phyloP scores from a whole-genome alignment of 345 rosid species.

The Syzygium aqueum region DNA sequence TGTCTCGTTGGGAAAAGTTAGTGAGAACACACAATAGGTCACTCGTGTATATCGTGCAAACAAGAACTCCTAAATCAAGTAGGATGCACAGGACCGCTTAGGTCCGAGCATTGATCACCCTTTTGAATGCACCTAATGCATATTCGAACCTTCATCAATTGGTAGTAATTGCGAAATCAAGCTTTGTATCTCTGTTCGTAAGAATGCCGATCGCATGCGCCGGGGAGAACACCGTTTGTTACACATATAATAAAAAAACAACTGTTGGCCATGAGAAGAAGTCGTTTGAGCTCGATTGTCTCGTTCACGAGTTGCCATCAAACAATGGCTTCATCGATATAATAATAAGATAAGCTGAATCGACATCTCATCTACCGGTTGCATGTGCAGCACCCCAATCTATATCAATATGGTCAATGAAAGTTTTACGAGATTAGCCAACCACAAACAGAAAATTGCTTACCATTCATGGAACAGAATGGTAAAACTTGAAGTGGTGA shows the following conservation, averaged over 20 bases:
- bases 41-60: no score
- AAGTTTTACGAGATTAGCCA: neutral
- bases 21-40: neutral
- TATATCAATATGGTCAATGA: neutral
- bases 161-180: neutral
- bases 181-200: neutral
- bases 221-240: neutral
- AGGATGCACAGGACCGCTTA: neutral
- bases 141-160: neutral
- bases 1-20: neutral
- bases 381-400: conserved; percentile 12
- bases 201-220: neutral
- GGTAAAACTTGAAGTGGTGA: neutral
- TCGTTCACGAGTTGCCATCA: neutral
- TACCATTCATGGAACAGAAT: neutral
- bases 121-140: neutral
- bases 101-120: neutral
- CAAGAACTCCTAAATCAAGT: neutral
- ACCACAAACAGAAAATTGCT: neutral
- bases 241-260: neutral
- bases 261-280: neutral
- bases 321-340: neutral
- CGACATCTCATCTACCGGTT: conserved; percentile 7
- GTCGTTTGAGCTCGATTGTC: neutral
- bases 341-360: neutral